These are phyloP conservation scores for Colletotrichum trifolii DNA, from an alignment of 2,329 filamentous ascomycete genomes.

Conservation along the genomic window DNA sequence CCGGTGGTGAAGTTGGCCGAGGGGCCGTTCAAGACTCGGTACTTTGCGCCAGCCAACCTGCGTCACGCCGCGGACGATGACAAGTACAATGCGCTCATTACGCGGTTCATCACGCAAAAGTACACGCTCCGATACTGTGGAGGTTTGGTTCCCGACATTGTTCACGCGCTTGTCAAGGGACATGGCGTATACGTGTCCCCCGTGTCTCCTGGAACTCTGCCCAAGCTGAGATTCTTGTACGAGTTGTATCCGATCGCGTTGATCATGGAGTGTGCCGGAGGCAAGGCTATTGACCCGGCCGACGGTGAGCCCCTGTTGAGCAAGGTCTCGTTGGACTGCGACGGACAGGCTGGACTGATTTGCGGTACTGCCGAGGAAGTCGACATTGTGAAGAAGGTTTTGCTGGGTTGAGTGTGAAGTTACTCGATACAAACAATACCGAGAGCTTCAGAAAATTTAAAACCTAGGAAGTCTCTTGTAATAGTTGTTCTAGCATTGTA, in stretches of 20 bases:
- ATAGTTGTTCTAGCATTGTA: too few relatives aligned
- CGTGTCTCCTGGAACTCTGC: constrained; percentile 60
- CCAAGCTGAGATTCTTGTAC: constrained; percentile 69
- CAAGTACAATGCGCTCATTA: constrained; percentile 61
- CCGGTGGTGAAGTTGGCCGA: constrained; percentile 50
- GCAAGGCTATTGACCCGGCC: constrained; percentile 62
- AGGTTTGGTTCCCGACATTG: constrained; percentile 70
- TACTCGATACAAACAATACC: too few relatives aligned
- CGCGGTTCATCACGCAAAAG: constrained; percentile 59
- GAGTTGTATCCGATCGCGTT: constrained; percentile 71
- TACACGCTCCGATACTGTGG: constrained; percentile 72
- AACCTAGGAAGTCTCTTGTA: too few relatives aligned
- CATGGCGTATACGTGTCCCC: constrained; percentile 71
- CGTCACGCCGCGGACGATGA: constrained; percentile 64
- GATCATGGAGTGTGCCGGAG: constrained; percentile 69
- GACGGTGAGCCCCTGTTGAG: constrained; percentile 56
- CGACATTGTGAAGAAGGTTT: constrained; percentile 44
- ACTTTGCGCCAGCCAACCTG: constrained; percentile 72
- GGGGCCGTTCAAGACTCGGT: constrained; percentile 59
- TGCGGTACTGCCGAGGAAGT: constrained; percentile 64
- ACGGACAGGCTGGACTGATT: constrained; percentile 62
- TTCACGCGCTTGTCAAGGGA: constrained; percentile 69
- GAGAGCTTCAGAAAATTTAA: too few relatives aligned
- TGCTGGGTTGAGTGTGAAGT: constrained; percentile 28
- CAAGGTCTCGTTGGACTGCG: constrained; percentile 50